Evolutionary conservation across 768 basidiomycete species (phyloP).

Genomic region (Serendipita vermifera): DNA sequence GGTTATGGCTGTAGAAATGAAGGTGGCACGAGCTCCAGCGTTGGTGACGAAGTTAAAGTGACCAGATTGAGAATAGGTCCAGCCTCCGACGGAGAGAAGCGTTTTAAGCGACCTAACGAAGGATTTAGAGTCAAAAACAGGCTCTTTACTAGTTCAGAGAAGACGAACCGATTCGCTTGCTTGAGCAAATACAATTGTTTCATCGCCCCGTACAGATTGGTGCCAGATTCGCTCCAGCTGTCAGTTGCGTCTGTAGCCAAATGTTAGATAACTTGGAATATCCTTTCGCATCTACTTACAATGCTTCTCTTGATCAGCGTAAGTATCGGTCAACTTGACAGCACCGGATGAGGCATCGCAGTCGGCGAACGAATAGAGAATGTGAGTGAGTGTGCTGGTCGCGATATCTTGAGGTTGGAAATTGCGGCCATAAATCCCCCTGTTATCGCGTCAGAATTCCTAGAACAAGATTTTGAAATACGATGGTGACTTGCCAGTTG

Average conservation of each 20-base stretch:
- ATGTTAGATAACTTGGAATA: constrained; percentile 1
- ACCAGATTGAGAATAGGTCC: constrained; percentile 57
- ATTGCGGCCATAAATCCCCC: constrained; percentile 51
- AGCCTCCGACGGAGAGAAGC: constrained; percentile 44
- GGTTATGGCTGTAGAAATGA: constrained; percentile 46
- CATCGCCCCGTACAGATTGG: constrained; percentile 68
- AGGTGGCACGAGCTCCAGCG: constrained; percentile 37
- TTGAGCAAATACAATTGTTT: constrained; percentile 60
- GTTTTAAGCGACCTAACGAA: constrained; percentile 34
- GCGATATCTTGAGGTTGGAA: constrained; percentile 57
- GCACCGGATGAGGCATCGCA: constrained; percentile 45
- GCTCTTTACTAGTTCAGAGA: not conserved
- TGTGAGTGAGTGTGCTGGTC: constrained; percentile 50
- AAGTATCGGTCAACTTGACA: constrained; percentile 55
- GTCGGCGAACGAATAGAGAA: constrained; percentile 73
- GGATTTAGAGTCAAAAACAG: not conserved
- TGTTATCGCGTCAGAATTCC: constrained; percentile 13
- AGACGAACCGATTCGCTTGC: constrained; percentile 34
- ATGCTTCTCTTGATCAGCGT: constrained; percentile 48
- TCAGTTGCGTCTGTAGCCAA: constrained; percentile 12
- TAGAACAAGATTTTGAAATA: too few species aligned
- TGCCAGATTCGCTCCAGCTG: constrained; percentile 62
- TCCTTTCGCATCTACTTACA: constrained; percentile 26
- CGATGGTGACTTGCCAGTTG: not conserved
- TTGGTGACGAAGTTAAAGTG: constrained; percentile 55